These are phyloP conservation scores for Rhytidhysteron rufulum DNA, from an alignment of 2,329 filamentous ascomycete species.

Conservation along the genomic window DNA sequence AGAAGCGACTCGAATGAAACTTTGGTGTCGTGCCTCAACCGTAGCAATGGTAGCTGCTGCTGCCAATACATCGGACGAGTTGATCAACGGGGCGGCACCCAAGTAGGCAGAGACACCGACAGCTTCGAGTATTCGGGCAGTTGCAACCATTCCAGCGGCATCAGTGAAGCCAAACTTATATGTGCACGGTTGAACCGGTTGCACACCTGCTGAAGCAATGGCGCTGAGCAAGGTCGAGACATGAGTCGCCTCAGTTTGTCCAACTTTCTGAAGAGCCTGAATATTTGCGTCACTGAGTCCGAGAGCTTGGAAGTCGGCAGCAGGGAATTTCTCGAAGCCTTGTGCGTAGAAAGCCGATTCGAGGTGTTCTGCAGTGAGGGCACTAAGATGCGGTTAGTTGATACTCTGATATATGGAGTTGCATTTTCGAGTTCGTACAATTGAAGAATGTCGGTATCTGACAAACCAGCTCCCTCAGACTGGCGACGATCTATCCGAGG, in stretches of 20 bases:
- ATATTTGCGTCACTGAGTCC: slow-evolving; percentile 56
- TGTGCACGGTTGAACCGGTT: slow-evolving; percentile 64
- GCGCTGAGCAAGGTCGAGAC: slow-evolving; percentile 57
- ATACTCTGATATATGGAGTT: slow-evolving; percentile 19
- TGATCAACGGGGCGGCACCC: slow-evolving; percentile 64
- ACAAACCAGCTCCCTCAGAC: slow-evolving; percentile 29
- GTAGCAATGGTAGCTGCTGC: slow-evolving; percentile 69
- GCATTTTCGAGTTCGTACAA: slow-evolving; percentile 40
- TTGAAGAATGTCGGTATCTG: slow-evolving; percentile 51
- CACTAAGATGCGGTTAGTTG: slow-evolving; percentile 46
- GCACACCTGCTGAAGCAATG: slow-evolving; percentile 59
- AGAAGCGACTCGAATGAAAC: slow-evolving; percentile 62
- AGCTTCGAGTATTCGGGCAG: slow-evolving; percentile 67
- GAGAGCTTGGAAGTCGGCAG: slow-evolving; percentile 60
- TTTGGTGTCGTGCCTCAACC: slow-evolving; percentile 70
- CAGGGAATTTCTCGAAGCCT: slow-evolving; percentile 64
- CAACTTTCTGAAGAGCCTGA: slow-evolving; percentile 59
- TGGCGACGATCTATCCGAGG: slow-evolving; percentile 20
- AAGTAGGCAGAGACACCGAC: slow-evolving; percentile 70
- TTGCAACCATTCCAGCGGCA: slow-evolving; percentile 64
- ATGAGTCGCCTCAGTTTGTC: slow-evolving; percentile 60
- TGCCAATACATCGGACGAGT: slow-evolving; percentile 56
- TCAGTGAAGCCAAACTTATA: slow-evolving; percentile 70
- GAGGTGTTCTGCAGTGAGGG: slow-evolving; percentile 70
- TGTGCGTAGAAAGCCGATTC: slow-evolving; percentile 70